phyloP scores from a whole-genome alignment of 2,329 filamentous ascomycete genomes.

The Lanzia echinophila region DNA sequence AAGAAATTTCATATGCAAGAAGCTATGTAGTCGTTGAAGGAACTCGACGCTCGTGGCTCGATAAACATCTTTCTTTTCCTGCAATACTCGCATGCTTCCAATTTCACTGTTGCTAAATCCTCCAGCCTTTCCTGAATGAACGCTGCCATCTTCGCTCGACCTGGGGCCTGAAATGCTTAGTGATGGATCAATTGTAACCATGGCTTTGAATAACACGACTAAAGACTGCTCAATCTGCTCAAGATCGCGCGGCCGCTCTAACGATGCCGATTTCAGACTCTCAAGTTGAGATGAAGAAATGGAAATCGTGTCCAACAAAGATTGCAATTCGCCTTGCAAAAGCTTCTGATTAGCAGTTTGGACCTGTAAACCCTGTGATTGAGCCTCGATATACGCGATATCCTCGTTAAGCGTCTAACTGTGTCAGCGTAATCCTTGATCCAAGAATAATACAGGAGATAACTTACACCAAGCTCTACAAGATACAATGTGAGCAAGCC shows the following conservation, averaged over 20 bases:
- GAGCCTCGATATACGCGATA: conserved; percentile 93
- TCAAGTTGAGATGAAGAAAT: conserved; percentile 73
- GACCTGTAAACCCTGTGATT: conserved; percentile 93
- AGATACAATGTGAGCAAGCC: conserved; percentile 90
- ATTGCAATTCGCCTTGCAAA: conserved; percentile 77
- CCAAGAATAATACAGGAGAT: conserved; percentile 43
- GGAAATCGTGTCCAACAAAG: conserved; percentile 82
- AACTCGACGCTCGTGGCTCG: conserved; percentile 69
- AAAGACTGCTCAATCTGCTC: conserved; percentile 72
- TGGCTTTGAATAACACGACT: conserved; percentile 80
- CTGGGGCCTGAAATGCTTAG: conserved; percentile 43
- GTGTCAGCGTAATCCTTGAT: conserved; percentile 18
- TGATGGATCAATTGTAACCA: conserved; percentile 86
- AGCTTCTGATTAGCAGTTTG: conserved; percentile 96
- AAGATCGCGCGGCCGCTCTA: conserved; percentile 65
- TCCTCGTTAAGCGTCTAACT: conserved; percentile 83
- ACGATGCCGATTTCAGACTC: conserved; percentile 63
- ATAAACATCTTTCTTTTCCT: conserved; percentile 91
- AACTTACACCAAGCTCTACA: conserved; percentile 79
- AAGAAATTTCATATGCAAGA: conserved; percentile 76
- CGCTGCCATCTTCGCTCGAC: conserved; percentile 35
- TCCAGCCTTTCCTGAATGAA: conserved; percentile 31
- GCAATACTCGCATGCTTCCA: conserved; percentile 86
- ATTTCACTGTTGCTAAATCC: conserved; percentile 43
- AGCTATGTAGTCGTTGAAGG: conserved; percentile 70